Base-by-base conservation (phyloP, 2,329 filamentous ascomycete species). In the Aspergillus sp. region DNA sequence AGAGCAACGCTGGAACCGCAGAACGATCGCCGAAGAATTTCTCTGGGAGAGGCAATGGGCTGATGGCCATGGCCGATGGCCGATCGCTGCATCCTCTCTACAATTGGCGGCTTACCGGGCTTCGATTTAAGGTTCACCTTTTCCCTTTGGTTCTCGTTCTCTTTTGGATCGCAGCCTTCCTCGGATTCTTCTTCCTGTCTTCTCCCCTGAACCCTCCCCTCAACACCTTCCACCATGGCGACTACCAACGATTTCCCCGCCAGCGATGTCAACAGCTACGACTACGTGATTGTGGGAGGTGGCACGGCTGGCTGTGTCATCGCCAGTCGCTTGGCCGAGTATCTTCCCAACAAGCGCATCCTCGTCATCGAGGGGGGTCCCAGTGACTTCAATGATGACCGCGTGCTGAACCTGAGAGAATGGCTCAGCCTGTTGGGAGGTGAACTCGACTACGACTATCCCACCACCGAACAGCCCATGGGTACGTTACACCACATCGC, bases 391-490 rank as follows among this genome's bases (percentile, higher is more conserved):
- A 88, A 88, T 78, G 88, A 96, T 72, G 88, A 94, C 72, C 85
- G 89, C 52, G 91, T 96, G 43, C 81, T 96, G 47, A 86, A 93
- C 64, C 81, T 96, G 62, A 91, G 91, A 67, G 86, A 95, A 74
- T 96, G 91, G 91, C 79, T 96, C 58, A 85, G 81, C 59, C 79
- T 96, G 47, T 84, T 96, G 23, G 91, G 91, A 58, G 89, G 90
- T 66, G 86, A 96, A 67, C 82, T 96, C 56, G 91, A 96, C 76
- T 96, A 93, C 73, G 91, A 96, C 74, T 96, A 96, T 74, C 84
- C 84, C 65, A 96, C 91, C 31, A 90, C 86, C 45, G 90, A 95
- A 75, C 91, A 96, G 78, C 91, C 91, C 58, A 94, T 85, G 77
- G 82, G 81, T 82, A 76, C 64, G 72, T 71, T 32, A 45, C 44